Evolutionary conservation across 768 basidiomycete species (phyloP).

Genomic region (Lactarius sp.): DNA sequence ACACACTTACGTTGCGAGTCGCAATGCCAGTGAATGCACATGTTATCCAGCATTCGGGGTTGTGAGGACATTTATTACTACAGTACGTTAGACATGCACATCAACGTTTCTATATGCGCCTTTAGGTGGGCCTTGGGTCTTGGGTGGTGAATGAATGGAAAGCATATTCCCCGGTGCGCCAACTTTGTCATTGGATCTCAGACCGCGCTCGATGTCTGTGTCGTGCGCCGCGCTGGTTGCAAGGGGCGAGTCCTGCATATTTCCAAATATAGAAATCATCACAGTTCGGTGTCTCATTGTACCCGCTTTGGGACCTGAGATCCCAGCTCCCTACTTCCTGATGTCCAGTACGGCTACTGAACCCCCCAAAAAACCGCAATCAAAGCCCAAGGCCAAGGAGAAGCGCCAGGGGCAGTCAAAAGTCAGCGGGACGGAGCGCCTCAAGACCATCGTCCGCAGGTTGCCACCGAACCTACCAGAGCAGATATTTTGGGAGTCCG

Average conservation of each 20-base stretch:
- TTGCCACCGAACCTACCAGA: constrained; percentile 92
- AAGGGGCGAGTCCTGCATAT: not conserved
- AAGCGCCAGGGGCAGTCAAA: constrained; percentile 30
- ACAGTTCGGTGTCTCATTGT: too few relatives aligned
- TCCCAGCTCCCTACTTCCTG: not conserved
- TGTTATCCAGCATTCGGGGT: too few relatives aligned
- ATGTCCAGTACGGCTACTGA: constrained; percentile 22
- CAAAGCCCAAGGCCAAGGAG: constrained; percentile 33
- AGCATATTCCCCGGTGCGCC: too few relatives aligned
- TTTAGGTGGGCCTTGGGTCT: too few relatives aligned
- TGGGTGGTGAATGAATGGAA: too few relatives aligned
- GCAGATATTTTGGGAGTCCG: constrained; percentile 90
- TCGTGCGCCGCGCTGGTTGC: not conserved
- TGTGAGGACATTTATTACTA: too few relatives aligned
- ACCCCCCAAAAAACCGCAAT: constrained; percentile 25
- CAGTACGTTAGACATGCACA: too few relatives aligned
- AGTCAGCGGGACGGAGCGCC: constrained; percentile 45
- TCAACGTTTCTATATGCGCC: too few relatives aligned
- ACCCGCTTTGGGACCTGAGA: not conserved
- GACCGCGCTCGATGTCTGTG: not conserved
- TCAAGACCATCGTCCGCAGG: constrained; percentile 85
- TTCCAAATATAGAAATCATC: constrained; percentile 1
- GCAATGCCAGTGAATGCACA: too few relatives aligned
- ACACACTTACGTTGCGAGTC: too few relatives aligned
- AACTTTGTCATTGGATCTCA: not conserved